phyloP scores from a whole-genome alignment of 352 stramenopile species.

The Pythium guiyangense region DNA sequence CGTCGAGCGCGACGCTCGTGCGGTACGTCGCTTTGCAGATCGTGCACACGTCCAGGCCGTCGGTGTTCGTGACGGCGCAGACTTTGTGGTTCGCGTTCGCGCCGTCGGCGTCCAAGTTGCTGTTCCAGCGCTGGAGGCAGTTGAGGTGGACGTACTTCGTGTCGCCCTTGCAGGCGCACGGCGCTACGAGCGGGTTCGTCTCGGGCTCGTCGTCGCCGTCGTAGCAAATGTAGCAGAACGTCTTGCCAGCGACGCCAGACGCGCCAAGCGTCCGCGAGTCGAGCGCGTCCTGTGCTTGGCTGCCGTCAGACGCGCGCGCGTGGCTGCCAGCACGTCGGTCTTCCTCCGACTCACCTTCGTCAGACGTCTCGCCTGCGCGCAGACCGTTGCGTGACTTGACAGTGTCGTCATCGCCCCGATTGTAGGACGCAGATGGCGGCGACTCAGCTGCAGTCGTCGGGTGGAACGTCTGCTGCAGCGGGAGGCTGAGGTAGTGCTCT shows the following conservation, averaged over 20 bases:
- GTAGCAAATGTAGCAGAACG: constrained; percentile 93
- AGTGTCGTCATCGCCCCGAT: constrained; percentile 17
- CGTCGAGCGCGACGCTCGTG: constrained; percentile 83
- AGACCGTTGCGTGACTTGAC: constrained; percentile 6
- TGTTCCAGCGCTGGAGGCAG: constrained; percentile 91
- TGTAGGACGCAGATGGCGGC: not conserved
- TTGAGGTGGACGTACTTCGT: constrained; percentile 92
- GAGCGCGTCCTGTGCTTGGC: constrained; percentile 9
- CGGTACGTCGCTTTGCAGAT: constrained; percentile 92
- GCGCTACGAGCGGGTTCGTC: constrained; percentile 85
- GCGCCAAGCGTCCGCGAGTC: constrained; percentile 37
- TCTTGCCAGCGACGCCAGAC: constrained; percentile 36
- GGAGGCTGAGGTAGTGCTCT: constrained; percentile 83
- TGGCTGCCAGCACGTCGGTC: constrained; percentile 30
- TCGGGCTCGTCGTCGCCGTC: constrained; percentile 84
- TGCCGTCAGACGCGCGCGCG: constrained; percentile 11
- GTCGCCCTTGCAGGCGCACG: constrained; percentile 90
- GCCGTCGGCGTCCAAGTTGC: constrained; percentile 76
- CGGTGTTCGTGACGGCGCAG: constrained; percentile 87
- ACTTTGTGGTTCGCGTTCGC: constrained; percentile 84
- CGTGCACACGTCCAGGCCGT: constrained; percentile 84
- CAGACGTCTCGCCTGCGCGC: constrained; percentile 54
- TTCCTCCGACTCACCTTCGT: constrained; percentile 78
- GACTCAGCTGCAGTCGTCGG: constrained; percentile 25
- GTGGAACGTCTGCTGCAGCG: constrained; percentile 80